Percentiles rank a stretch among this genome's conserved stretches.
These are phyloP conservation scores for Luffa acutangula DNA, from an alignment of 306 rosid genomes.

Conservation along the genomic window DNA sequence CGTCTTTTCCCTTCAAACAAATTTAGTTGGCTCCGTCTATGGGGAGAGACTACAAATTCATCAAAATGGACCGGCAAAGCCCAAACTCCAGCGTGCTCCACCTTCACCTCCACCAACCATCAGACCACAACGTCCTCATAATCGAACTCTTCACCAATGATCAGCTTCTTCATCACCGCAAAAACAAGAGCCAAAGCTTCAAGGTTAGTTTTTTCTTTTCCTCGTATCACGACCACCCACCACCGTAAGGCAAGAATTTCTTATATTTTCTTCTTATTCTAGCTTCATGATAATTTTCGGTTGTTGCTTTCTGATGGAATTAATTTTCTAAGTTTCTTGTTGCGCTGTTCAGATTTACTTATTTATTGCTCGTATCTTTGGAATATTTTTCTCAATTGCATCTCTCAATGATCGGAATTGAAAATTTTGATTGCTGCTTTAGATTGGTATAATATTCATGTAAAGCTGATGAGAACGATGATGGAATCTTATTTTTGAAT, in stretches of 20 bases:
- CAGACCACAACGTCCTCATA: no score
- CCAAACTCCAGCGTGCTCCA: no score
- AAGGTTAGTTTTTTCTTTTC: background rate
- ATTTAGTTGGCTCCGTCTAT: no score
- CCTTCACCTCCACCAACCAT: no score
- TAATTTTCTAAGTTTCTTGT: background rate
- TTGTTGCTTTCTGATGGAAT: background rate
- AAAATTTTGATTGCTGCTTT: background rate
- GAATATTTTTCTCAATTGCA: background rate
- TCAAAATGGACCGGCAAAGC: no score
- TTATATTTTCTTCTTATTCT: background rate
- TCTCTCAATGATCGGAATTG: background rate
- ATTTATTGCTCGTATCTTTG: background rate
- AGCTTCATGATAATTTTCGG: background rate
- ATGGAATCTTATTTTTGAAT: background rate
- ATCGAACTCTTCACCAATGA: background rate
- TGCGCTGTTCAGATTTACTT: background rate
- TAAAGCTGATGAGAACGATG: background rate
- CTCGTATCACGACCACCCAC: background rate
- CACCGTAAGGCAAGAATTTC: background rate
- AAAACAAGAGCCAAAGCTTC: background rate
- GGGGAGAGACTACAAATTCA: no score
- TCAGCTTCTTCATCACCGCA: slow-evolving; percentile 5
- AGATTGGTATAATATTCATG: background rate
- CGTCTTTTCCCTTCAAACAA: no score